A percentile compares a stretch with the other conserved stretches of the same genome.
phyloP scores from a whole-genome alignment of 2,329 filamentous ascomycete species.

The Penicillium verrucosum region DNA sequence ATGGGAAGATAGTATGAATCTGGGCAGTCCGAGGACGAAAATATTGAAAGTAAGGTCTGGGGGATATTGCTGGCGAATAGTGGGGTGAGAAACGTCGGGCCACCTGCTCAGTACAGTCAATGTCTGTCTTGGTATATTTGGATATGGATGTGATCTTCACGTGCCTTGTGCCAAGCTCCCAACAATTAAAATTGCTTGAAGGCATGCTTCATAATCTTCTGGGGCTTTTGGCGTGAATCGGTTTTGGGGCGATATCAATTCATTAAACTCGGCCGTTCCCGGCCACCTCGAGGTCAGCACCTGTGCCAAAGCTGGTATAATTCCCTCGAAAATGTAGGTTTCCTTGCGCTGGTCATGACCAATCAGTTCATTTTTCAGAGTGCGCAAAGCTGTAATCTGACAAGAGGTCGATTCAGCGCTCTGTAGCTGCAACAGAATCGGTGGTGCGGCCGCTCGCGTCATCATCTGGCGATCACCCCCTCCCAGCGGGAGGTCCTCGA shows the following conservation, averaged over 20 bases:
- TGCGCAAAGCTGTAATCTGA: slow-evolving; percentile 59
- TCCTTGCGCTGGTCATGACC: slow-evolving; percentile 87
- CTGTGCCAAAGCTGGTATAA: slow-evolving; percentile 54
- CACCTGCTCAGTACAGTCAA: slow-evolving; percentile 54
- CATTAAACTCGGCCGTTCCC: slow-evolving; percentile 33
- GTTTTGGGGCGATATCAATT: slow-evolving; percentile 15
- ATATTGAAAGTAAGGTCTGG: slow-evolving; percentile 65
- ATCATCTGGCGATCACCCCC: slow-evolving; percentile 44
- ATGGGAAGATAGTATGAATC: slow-evolving; percentile 68
- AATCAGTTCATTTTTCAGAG: slow-evolving; percentile 83
- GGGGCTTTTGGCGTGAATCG: slow-evolving; percentile 43
- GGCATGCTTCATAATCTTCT: slow-evolving; percentile 64
- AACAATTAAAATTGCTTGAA: slow-evolving; percentile 81
- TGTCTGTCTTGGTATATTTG: not conserved
- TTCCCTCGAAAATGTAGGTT: slow-evolving; percentile 66
- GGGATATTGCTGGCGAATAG: slow-evolving; percentile 66
- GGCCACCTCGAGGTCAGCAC: slow-evolving; percentile 46
- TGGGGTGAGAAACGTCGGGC: slow-evolving; percentile 72
- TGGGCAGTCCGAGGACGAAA: slow-evolving; percentile 64
- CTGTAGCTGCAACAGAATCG: slow-evolving; percentile 57
- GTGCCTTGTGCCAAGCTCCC: slow-evolving; percentile 80
- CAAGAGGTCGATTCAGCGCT: slow-evolving; percentile 47
- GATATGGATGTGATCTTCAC: not conserved
- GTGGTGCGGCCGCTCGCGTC: slow-evolving; percentile 53
- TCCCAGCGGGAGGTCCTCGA: slow-evolving; percentile 22